Evolutionary conservation across 2,329 filamentous ascomycete genomes (phyloP), one percentile per base, ranked within the genome.

Genomic region (Diaporthe sp.): DNA sequence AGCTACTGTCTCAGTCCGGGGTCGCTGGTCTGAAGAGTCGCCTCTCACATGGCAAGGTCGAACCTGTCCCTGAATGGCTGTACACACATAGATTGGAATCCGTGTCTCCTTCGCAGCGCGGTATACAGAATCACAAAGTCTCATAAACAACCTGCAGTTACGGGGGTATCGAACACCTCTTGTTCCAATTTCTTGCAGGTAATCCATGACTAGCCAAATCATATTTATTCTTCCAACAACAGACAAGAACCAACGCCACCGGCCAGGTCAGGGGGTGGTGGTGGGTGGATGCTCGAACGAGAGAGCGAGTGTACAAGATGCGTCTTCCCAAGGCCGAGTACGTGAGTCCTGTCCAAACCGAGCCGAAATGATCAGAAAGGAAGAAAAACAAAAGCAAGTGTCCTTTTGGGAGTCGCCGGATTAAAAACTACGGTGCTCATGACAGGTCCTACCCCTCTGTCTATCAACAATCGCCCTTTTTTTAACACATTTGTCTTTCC

Each of bases 291-390:
- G 27, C 50, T 69, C 61, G 19, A 59, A 44, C 27, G 39, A 58
- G n/a, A 50, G 70, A 72, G 61, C 47, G 59, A 74, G 32, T 72
- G 69, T 74, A 74, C 56, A 55, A 66, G 50, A 71, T 56, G 44
- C 53, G 50, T 39, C 47, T 72, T 70, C 53, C 61, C 69, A 66
- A 13, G 25, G 35, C 53, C 50, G 44, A 42, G n/a, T 47, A 59
- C 80, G 81, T 82, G 77, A 80, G 76, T 77, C 80, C 75, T 80
- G 80, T 77, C 77, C 79, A 80, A 79, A 47, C 35, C 55, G 35
- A 53, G 8, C 25, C 25, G 30, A 30, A 77, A 78, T 78, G 77
- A 65, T 77, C 72, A 72, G 73, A 79, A 71, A 53, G 63, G 47
- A 47, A 75, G 68, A 61, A 71, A 44, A 71, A 68, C 68, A 53